Percentiles rank a stretch among this genome's conserved stretches.
These are phyloP conservation scores for Cydonia oblonga DNA, from an alignment of 331 rosid genomes.

Conservation along the genomic window DNA sequence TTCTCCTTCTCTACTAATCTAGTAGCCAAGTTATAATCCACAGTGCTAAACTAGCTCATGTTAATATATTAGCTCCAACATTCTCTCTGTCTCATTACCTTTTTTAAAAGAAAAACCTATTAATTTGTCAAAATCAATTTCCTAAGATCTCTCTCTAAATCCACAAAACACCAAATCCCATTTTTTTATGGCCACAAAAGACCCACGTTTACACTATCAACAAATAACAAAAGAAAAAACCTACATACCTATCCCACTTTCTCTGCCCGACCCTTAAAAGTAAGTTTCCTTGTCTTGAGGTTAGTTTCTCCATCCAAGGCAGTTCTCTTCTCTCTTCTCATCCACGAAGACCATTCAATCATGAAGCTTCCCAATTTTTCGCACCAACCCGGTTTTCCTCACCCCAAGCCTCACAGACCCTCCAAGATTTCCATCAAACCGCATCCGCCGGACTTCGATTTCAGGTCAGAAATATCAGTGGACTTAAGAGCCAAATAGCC, in stretches of 20 bases:
- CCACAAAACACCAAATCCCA: not conserved
- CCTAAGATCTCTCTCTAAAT: not conserved
- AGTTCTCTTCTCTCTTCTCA: not conserved
- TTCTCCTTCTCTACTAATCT: not conserved
- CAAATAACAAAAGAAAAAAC: not conserved
- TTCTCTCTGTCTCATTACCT: no score
- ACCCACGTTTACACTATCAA: not conserved
- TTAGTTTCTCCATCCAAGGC: not conserved
- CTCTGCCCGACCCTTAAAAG: not conserved
- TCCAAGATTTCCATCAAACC: conserved; percentile 45
- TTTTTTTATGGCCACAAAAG: not conserved
- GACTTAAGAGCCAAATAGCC: conserved; percentile 52
- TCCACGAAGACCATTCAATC: conserved; percentile 45
- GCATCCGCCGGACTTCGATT: conserved; percentile 67
- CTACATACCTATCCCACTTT: not conserved
- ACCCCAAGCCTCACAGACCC: conserved; percentile 23
- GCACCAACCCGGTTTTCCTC: conserved; percentile 24
- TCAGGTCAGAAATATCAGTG: conserved; percentile 37
- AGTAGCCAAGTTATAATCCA: not conserved
- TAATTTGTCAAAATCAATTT: no score
- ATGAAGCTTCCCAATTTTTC: conserved; percentile 46
- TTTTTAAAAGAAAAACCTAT: no score
- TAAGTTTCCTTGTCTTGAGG: conserved; percentile 1
- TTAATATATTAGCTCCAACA: no score
- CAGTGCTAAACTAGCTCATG: no score